These are phyloP conservation scores for Talaromyces sp. DNA, from an alignment of 2,329 filamentous ascomycete genomes.

Conservation along the genomic window DNA sequence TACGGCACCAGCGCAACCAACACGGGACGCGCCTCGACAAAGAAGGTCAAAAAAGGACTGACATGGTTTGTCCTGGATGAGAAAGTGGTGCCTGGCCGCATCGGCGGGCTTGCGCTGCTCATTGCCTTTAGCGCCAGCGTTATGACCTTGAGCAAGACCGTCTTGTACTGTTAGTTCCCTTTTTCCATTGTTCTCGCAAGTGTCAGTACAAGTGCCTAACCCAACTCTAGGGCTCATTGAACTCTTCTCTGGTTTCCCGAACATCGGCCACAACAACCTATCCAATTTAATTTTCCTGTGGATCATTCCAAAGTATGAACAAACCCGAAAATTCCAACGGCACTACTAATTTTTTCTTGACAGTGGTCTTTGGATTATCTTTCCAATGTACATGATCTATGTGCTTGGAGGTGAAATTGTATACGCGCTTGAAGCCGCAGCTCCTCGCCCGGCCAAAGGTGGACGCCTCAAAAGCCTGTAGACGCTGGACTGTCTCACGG, in stretches of 20 bases:
- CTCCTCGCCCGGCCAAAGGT: slow-evolving; percentile 18
- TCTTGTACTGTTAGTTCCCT: slow-evolving; percentile 57
- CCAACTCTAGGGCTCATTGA: slow-evolving; percentile 50
- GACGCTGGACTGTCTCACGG: background rate
- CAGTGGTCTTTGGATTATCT: slow-evolving; percentile 60
- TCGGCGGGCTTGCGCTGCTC: slow-evolving; percentile 52
- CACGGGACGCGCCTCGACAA: slow-evolving; percentile 17
- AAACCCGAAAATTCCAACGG: background rate
- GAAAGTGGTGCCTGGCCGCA: slow-evolving; percentile 47
- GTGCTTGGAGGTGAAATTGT: slow-evolving; percentile 57
- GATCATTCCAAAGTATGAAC: slow-evolving; percentile 61
- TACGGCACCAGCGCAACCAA: slow-evolving; percentile 31
- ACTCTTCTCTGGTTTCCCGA: slow-evolving; percentile 54
- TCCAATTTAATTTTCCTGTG: slow-evolving; percentile 53
- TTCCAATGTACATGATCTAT: slow-evolving; percentile 59
- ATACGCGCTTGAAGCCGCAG: slow-evolving; percentile 45
- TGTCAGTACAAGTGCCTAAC: slow-evolving; percentile 1
- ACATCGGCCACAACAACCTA: slow-evolving; percentile 58
- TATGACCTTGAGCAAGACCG: slow-evolving; percentile 64
- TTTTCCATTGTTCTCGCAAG: background rate
- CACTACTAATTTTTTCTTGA: background rate
- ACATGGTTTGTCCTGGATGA: slow-evolving; percentile 44
- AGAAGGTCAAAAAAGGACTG: slow-evolving; percentile 27
- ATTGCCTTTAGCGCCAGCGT: slow-evolving; percentile 55
- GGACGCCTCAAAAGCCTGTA: slow-evolving; percentile 23